Evolutionary conservation across 129 eudicot species (phyloP), one percentile per base, ranked within the genome.

Genomic region (Tagetes erecta): DNA sequence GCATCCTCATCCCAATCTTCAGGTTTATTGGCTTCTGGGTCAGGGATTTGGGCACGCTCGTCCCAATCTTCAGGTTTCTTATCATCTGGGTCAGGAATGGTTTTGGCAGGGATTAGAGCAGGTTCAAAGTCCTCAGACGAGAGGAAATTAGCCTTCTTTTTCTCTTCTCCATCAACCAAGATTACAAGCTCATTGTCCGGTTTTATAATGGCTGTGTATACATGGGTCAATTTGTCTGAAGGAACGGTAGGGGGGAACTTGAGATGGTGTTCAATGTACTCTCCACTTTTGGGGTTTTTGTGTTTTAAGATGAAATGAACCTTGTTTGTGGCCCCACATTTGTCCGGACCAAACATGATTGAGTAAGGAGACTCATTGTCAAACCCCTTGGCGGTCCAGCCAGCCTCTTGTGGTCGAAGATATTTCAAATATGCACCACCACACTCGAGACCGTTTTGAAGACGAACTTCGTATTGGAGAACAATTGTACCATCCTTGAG

Each of bases 1-100:
- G 98, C 98, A 74, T 90, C 95, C 79, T 94, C 97, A 57, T 94
- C 97, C 98, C 98, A 94, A 40, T 94, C 97, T 33, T 88, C 97
- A 0, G 98, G 98, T 53, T 94, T 94, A 4, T 51, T 81, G 0
- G 98, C 98, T 35, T 85, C 91, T 9, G 89, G 93, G 84, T 94
- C 98, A 0, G 98, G 93, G 67, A 94, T 94, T 70, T 90, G 75
- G 0, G 92, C 88, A 20, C 98, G 83, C 79, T 94, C 98, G 67
- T 90, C 97, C 98, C 98, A 93, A 56, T 93, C 98, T 82, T 83
- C 92, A 9, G 98, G 98, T 42, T 90, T 93, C 80, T 81, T 93
- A 44, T 93, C 98, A 70, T 90, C 98, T 42, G 98, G 98, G 80
- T 93, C 98, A 5, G 98, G 92, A 46, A 93, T 93, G 13, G 96